Percentiles rank a stretch among this genome's conserved stretches.
Conservation (phyloP, 2,329 filamentous ascomycete genomes). For the Sarocladiaceae sp. region DNA sequence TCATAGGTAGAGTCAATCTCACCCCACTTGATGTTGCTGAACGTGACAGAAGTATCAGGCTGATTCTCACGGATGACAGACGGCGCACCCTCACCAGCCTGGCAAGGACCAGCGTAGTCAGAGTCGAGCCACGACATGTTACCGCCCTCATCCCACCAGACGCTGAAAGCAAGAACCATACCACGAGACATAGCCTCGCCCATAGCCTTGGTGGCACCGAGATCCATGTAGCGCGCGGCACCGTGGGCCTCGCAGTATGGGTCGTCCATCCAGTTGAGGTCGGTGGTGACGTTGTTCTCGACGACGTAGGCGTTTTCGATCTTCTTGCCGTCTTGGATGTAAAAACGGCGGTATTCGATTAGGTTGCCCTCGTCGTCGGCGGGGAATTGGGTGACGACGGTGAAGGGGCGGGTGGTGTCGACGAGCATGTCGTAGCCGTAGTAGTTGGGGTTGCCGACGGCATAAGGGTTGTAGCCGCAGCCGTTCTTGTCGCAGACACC, state of each 20-base stretch:
- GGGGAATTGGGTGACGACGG: conserved; percentile 48
- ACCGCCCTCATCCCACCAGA: conserved; percentile 49
- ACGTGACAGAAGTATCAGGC: conserved; percentile 46
- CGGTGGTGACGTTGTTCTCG: conserved; percentile 17
- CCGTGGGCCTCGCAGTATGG: conserved; percentile 27
- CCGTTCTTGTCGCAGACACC: conserved; percentile 41
- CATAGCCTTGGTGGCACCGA: conserved; percentile 41
- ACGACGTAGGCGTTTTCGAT: conserved; percentile 20
- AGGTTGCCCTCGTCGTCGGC: conserved; percentile 31
- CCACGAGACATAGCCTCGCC: conserved; percentile 40
- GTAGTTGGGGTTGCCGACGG: conserved; percentile 21
- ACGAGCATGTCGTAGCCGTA: conserved; percentile 30
- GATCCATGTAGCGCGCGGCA: conserved; percentile 24
- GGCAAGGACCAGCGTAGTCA: conserved; percentile 44
- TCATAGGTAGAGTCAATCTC: conserved; percentile 53
- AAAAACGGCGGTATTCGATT: conserved; percentile 42
- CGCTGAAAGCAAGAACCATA: conserved; percentile 47
- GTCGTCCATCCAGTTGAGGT: conserved; percentile 31
- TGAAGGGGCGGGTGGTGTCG: conserved; percentile 33
- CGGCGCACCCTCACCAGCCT: conserved; percentile 48
- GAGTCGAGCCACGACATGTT: conserved; percentile 52
- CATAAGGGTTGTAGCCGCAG: conserved; percentile 40
- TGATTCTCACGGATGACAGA: conserved; percentile 40
- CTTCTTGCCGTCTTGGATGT: conserved; percentile 44
- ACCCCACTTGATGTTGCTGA: conserved; percentile 56